Conservation (phyloP, 305 asterid species). For the Solanum hybrid region DNA sequence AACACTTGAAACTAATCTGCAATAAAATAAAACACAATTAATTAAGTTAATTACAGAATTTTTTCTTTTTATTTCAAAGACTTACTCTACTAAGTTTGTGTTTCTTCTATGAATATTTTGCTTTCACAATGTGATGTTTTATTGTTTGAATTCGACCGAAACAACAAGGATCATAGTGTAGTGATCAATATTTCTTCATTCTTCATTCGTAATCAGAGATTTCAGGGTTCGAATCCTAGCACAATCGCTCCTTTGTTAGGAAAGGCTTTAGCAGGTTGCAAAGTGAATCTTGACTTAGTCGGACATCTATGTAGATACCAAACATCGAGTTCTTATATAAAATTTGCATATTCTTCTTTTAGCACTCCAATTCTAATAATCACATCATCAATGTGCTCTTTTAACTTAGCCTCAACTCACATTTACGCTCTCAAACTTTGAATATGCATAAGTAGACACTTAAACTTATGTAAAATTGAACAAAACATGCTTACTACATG, state of each 20-base stretch:
- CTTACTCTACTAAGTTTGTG: neutral
- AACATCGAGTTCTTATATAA: neutral
- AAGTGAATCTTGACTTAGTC: neutral
- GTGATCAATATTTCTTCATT: neutral
- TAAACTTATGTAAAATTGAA: neutral
- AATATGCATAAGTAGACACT: neutral
- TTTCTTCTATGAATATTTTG: neutral
- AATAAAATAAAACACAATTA: neutral
- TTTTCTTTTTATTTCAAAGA: neutral
- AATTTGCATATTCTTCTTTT: neutral
- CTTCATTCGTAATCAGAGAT: neutral
- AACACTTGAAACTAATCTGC: constrained; percentile 6
- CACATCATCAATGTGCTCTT: neutral
- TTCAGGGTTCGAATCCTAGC: neutral
- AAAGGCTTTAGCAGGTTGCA: neutral
- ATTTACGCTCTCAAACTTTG: neutral
- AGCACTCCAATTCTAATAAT: neutral
- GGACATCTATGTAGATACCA: neutral
- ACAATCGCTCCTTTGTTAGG: neutral
- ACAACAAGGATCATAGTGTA: neutral
- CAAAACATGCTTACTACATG: neutral
- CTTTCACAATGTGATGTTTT: neutral
- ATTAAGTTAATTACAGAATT: neutral
- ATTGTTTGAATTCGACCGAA: neutral
- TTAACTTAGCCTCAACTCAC: neutral